These are phyloP conservation scores for Neofusicoccum parvum DNA, from an alignment of 2,329 filamentous ascomycete genomes.

Conservation along the genomic window DNA sequence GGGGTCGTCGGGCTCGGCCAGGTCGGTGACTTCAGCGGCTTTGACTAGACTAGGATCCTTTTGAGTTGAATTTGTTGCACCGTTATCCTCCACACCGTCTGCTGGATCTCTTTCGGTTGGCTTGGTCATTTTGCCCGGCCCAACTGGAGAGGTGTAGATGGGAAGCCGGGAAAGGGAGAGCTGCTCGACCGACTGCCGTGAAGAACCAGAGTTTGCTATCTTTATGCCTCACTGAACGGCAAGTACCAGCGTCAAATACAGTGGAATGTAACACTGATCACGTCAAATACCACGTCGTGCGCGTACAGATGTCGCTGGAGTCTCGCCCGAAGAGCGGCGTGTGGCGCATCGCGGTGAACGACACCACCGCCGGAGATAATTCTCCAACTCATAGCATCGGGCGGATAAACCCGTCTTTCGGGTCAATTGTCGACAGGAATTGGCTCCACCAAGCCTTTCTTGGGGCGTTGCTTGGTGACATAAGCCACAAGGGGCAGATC, in stretches of 20 bases:
- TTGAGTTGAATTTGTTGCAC: background rate
- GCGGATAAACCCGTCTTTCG: background rate
- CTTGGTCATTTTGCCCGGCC: background rate
- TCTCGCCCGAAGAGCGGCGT: background rate
- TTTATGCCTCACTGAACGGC: background rate
- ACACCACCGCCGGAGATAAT: background rate
- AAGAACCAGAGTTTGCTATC: background rate
- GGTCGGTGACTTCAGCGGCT: conserved; percentile 1
- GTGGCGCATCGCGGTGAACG: background rate
- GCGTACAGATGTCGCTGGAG: conserved; percentile 1
- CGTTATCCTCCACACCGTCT: background rate
- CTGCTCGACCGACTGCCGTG: no score
- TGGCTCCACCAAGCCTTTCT: conserved; percentile 14
- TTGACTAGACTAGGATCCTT: background rate
- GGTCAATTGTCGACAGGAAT: background rate
- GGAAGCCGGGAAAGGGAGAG: no score
- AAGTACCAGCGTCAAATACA: background rate
- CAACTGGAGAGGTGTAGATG: no score
- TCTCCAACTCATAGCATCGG: background rate
- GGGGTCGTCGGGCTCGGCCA: background rate
- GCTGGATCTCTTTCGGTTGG: background rate
- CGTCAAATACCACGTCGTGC: conserved; percentile 3
- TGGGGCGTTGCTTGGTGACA: conserved; percentile 1
- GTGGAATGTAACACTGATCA: background rate
- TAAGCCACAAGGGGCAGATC: background rate